A percentile compares a stretch with the other conserved stretches of the same genome.
Conservation (phyloP, 306 rosid genomes). For the Lathyrus tuberosus region DNA sequence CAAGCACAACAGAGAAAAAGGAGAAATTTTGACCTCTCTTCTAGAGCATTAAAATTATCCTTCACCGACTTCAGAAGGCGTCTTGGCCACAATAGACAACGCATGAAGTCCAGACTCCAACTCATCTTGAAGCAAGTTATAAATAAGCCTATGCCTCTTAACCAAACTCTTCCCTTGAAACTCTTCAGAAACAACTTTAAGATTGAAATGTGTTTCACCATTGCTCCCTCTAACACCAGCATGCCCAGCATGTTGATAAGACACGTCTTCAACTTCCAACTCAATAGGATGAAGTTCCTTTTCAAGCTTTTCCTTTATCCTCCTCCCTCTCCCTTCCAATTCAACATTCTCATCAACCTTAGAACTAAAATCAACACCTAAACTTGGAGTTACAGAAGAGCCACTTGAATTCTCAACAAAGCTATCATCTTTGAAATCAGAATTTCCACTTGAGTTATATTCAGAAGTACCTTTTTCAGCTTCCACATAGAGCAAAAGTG, state of each 20-base stretch:
- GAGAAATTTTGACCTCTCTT: constrained; percentile 39
- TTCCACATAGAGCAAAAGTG: constrained; percentile 57
- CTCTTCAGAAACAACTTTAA: constrained; percentile 67
- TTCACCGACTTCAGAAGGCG: constrained; percentile 63
- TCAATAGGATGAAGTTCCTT: constrained; percentile 65
- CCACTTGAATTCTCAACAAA: constrained; percentile 33
- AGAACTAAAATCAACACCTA: constrained; percentile 21
- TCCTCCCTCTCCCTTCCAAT: constrained; percentile 70
- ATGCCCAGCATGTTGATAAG: constrained; percentile 89
- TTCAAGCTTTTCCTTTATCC: constrained; percentile 74
- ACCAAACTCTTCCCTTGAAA: constrained; percentile 89
- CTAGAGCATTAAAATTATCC: constrained; percentile 9
- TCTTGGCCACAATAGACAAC: constrained; percentile 77
- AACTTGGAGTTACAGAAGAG: background rate
- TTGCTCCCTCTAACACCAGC: constrained; percentile 70
- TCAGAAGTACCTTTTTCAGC: constrained; percentile 51
- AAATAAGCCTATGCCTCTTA: constrained; percentile 84
- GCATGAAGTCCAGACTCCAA: constrained; percentile 81
- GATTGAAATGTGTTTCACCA: constrained; percentile 87
- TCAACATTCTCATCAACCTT: constrained; percentile 18
- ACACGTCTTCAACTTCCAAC: constrained; percentile 69
- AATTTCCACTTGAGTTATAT: constrained; percentile 3
- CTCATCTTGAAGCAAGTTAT: constrained; percentile 72
- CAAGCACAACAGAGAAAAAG: constrained; percentile 13
- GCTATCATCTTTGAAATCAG: constrained; percentile 21